These are phyloP conservation scores for Favolaschia claudopus DNA, from an alignment of 768 basidiomycete species.

Conservation along the genomic window DNA sequence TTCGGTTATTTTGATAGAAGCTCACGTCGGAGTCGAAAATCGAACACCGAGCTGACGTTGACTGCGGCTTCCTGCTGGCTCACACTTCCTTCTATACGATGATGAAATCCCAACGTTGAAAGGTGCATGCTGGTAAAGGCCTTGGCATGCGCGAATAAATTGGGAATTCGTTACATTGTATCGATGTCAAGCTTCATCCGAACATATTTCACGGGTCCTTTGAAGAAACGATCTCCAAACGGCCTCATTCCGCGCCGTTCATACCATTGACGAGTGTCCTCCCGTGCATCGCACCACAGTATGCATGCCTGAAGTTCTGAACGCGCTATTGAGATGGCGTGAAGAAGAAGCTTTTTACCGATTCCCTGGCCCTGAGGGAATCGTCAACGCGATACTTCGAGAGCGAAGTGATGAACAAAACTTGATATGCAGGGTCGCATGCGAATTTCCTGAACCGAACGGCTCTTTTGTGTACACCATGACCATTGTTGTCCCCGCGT, in stretches of 20 bases:
- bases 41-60: background rate
- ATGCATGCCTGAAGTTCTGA: slow-evolving; percentile 48
- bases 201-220: slow-evolving; percentile 61
- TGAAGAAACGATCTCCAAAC: slow-evolving; percentile 62
- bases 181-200: slow-evolving; percentile 53
- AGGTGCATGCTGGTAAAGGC: slow-evolving; percentile 13
- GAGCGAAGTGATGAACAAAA: background rate
- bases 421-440: slow-evolving; percentile 54
- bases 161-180: background rate
- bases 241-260: slow-evolving; percentile 54
- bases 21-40: too few species aligned
- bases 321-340: slow-evolving; percentile 47
- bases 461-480: slow-evolving; percentile 23
- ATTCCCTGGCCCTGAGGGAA: slow-evolving; percentile 54
- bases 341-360: slow-evolving; percentile 55
- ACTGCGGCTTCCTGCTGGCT: background rate
- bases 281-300: slow-evolving; percentile 68
- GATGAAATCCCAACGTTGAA: slow-evolving; percentile 1
- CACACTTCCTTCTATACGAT: background rate
- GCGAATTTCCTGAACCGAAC: slow-evolving; percentile 70
- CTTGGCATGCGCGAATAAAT: background rate
- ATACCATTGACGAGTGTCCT: slow-evolving; percentile 56
- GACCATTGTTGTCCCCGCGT: slow-evolving; percentile 9
- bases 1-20: background rate
- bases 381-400: background rate